These are phyloP conservation scores for Moringa oleifera DNA, from an alignment of 345 rosid species.

Conservation along the genomic window DNA sequence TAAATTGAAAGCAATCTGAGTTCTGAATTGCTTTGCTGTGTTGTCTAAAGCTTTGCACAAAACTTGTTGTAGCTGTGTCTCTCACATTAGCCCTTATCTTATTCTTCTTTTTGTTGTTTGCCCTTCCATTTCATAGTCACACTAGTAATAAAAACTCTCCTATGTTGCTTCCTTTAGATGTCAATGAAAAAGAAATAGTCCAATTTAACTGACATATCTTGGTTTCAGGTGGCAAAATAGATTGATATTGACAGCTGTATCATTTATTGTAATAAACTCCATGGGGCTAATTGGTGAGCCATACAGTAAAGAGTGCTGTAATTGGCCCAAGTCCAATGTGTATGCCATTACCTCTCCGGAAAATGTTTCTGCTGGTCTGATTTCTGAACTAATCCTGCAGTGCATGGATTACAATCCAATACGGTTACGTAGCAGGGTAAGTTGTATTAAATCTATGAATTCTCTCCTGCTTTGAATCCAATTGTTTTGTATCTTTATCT, in stretches of 20 bases:
- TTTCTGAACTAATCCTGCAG: conserved; percentile 31
- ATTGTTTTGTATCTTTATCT: not conserved
- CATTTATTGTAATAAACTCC: conserved; percentile 54
- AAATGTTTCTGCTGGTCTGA: conserved; percentile 32
- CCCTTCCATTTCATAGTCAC: not conserved
- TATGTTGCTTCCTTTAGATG: not conserved
- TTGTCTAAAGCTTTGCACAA: not conserved
- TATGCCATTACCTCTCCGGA: conserved; percentile 19
- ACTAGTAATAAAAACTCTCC: not conserved
- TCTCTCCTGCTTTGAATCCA: conserved; percentile 5
- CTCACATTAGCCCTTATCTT: not conserved
- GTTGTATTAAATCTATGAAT: conserved; percentile 16
- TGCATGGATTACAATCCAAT: conserved; percentile 27
- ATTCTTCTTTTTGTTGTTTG: not conserved
- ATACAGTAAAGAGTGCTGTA: conserved; percentile 10
- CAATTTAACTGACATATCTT: conserved; percentile 12
- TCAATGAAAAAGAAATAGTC: not conserved
- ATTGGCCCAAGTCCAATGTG: conserved; percentile 14
- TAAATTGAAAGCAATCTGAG: not conserved
- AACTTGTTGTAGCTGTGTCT: not conserved
- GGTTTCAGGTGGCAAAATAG: conserved; percentile 34
- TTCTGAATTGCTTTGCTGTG: not conserved
- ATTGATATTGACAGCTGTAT: conserved; percentile 47
- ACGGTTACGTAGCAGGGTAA: conserved; percentile 59
- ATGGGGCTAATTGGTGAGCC: conserved; percentile 29